These are phyloP conservation scores for Trichomonascaceae sp. DNA, from an alignment of 1,139 yeast genomes.

Conservation along the genomic window DNA sequence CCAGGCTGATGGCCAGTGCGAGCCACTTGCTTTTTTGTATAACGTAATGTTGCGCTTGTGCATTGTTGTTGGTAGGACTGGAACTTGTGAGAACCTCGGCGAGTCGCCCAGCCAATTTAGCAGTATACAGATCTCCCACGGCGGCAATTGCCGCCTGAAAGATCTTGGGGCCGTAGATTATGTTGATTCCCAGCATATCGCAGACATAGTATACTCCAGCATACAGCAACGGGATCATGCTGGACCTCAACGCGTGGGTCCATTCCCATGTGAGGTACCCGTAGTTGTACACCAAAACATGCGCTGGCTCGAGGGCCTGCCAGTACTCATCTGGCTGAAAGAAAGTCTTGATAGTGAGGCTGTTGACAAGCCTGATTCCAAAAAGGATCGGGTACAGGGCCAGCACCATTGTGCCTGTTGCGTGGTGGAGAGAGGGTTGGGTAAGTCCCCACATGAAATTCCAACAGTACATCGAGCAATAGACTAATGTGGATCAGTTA, in stretches of 20 bases:
- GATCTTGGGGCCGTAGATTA: conserved; percentile 43
- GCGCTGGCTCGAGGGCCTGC: conserved; percentile 92
- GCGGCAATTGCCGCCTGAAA: conserved; percentile 62
- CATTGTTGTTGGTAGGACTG: not conserved
- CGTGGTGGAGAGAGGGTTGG: too few relatives aligned
- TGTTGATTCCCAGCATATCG: conserved; percentile 11
- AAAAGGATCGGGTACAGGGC: conserved; percentile 9
- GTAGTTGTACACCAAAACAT: conserved; percentile 53
- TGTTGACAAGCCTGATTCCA: conserved; percentile 43
- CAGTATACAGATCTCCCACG: conserved; percentile 51
- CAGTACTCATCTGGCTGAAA: conserved; percentile 96
- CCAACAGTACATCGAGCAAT: too few relatives aligned
- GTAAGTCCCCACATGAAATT: too few relatives aligned
- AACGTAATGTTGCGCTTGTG: too few relatives aligned
- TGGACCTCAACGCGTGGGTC: conserved; percentile 60
- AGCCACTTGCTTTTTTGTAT: too few relatives aligned
- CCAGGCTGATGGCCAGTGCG: conserved; percentile 41
- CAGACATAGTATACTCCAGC: conserved; percentile 29
- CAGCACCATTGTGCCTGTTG: conserved; percentile 3
- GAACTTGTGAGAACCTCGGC: conserved; percentile 12
- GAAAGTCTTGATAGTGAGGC: conserved; percentile 53
- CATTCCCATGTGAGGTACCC: conserved; percentile 96
- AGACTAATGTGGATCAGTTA: too few relatives aligned
- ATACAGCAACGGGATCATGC: conserved; percentile 67
- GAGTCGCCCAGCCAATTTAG: conserved; percentile 30